Conservation (phyloP, 1,284 basidiomycete species). For the Microbotryum silenes-acaulis region DNA sequence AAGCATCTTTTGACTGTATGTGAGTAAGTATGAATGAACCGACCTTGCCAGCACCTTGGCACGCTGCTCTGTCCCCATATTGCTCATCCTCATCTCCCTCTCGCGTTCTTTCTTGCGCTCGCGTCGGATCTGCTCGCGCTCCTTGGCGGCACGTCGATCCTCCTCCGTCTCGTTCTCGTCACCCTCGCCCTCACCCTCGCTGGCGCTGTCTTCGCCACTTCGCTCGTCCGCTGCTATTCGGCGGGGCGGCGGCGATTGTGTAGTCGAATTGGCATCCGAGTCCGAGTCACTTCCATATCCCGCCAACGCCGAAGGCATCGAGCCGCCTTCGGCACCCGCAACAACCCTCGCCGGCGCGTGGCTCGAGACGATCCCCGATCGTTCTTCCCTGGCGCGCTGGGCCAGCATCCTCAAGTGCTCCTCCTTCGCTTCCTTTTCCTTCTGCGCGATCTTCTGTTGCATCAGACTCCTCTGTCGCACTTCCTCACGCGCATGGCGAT, state of each 20-base stretch:
- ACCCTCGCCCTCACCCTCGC: constrained; percentile 37
- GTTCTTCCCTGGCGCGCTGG: constrained; percentile 89
- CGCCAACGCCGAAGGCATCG: not conserved
- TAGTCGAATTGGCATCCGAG: constrained; percentile 4
- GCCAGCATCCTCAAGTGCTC: constrained; percentile 89
- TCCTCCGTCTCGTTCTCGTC: constrained; percentile 45
- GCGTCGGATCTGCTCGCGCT: constrained; percentile 81
- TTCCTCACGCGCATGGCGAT: constrained; percentile 94
- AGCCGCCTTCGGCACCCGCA: constrained; percentile 34
- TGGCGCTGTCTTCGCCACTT: constrained; percentile 14
- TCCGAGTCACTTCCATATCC: constrained; percentile 32
- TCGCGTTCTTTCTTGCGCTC: constrained; percentile 91
- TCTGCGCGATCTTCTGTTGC: constrained; percentile 96
- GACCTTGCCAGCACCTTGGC: constrained; percentile 83
- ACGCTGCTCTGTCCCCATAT: constrained; percentile 95
- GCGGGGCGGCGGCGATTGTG: not conserved
- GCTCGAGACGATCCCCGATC: constrained; percentile 58
- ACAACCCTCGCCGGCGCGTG: constrained; percentile 39
- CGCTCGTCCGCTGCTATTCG: constrained; percentile 3
- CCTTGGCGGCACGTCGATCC: constrained; percentile 74
- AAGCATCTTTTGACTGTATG: too few species aligned
- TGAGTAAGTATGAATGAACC: constrained; percentile 24
- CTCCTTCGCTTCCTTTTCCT: constrained; percentile 95
- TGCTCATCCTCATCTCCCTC: constrained; percentile 96
- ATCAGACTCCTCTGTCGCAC: constrained; percentile 91